Conservation (phyloP, 2,329 filamentous ascomycete genomes). For the Epichloe aotearoae region DNA sequence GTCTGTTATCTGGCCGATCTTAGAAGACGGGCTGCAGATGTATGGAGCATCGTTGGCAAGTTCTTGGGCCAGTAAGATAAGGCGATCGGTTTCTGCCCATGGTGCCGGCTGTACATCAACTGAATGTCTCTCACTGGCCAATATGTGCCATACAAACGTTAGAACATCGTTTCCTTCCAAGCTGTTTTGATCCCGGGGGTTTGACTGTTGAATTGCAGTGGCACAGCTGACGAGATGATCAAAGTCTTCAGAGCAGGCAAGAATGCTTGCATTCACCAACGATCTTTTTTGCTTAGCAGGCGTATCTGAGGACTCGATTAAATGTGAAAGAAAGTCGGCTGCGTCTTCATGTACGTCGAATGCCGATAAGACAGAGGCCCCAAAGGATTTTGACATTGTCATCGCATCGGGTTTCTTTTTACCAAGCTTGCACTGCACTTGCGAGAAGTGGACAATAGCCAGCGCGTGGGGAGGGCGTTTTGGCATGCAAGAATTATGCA, state of each 20-base stretch:
- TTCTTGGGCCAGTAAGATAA: conserved; percentile 18
- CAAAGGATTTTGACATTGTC: conserved; percentile 1
- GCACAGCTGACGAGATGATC: conserved; percentile 21
- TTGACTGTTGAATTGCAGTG: conserved; percentile 13
- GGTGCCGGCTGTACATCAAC: conserved; percentile 7
- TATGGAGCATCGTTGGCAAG: conserved; percentile 14
- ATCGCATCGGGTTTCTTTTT: neutral
- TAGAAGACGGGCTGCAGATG: conserved; percentile 6
- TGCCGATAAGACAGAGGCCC: conserved; percentile 6
- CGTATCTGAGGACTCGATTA: conserved; percentile 16
- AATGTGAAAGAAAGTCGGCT: conserved; percentile 18
- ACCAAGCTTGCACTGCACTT: neutral
- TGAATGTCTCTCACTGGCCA: conserved; percentile 6
- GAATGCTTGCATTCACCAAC: conserved; percentile 19
- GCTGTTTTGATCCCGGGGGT: conserved; percentile 6
- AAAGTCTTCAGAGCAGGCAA: conserved; percentile 22
- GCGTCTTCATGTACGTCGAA: conserved; percentile 22
- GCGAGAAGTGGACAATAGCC: too few relatives aligned
- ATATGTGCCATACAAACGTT: conserved; percentile 17
- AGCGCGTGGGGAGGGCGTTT: too few relatives aligned
- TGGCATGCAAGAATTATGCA: too few relatives aligned
- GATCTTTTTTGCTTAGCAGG: conserved; percentile 14
- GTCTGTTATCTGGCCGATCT: neutral
- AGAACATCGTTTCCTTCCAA: conserved; percentile 22
- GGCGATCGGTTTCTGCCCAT: conserved; percentile 24